Percentiles rank a stretch among this genome's conserved stretches.
These are phyloP conservation scores for Tricharina praecox DNA, from an alignment of 495 filamentous ascomycete genomes.

Conservation along the genomic window DNA sequence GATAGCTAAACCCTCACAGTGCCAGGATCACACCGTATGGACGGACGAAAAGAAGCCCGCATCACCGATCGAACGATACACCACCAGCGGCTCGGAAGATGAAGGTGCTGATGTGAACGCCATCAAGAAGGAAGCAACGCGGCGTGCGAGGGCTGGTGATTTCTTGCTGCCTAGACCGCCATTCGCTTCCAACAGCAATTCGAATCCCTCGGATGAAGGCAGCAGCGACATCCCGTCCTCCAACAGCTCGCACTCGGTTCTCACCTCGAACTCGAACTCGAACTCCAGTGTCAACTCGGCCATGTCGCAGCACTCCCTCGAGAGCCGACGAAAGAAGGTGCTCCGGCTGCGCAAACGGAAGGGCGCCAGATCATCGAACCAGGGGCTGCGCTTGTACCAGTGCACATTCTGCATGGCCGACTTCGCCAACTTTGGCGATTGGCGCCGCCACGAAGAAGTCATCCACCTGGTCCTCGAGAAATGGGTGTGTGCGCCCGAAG, in stretches of 20 bases:
- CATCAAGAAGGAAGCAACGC: conserved; percentile 3
- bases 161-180: neutral
- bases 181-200: conserved; percentile 5
- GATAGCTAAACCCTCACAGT: neutral
- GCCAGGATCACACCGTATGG: neutral
- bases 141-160: neutral
- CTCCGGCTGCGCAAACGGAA: conserved; percentile 1
- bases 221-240: neutral
- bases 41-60: neutral
- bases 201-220: conserved; percentile 1
- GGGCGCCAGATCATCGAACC: neutral
- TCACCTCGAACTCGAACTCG: conserved; percentile 4
- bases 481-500: conserved; percentile 7
- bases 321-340: conserved; percentile 4
- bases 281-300: conserved; percentile 4
- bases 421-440: conserved; percentile 7
- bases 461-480: conserved; percentile 5
- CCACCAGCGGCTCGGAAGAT: neutral
- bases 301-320: conserved; percentile 4
- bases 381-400: conserved; percentile 4
- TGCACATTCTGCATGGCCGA: conserved; percentile 10
- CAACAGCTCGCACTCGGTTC: neutral
- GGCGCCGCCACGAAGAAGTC: conserved; percentile 7
- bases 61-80: neutral
- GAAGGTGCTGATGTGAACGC: neutral